Evolutionary conservation across 2,329 filamentous ascomycete genomes (phyloP).

Genomic region (Aurifilum marmelostoma): DNA sequence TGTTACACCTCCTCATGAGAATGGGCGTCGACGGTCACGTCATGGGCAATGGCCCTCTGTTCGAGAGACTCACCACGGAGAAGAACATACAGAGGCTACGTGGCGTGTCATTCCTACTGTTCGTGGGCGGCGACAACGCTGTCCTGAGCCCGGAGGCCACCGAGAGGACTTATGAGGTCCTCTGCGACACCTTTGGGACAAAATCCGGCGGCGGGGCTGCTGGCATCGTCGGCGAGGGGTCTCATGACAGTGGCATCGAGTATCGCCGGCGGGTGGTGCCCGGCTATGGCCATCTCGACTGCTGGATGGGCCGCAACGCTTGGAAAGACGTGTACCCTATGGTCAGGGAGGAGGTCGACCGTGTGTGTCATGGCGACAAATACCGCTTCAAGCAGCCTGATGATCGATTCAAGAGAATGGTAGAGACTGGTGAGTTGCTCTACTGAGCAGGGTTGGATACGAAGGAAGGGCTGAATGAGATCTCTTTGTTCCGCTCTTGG

Average conservation of each 20-base stretch:
- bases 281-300: slow-evolving; percentile 64
- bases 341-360: slow-evolving; percentile 57
- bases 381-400: slow-evolving; percentile 50
- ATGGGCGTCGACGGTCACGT: slow-evolving; percentile 56
- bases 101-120: slow-evolving; percentile 59
- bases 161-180: slow-evolving; percentile 54
- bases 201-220: slow-evolving; percentile 31
- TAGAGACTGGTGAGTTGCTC: slow-evolving; percentile 45
- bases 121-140: slow-evolving; percentile 59
- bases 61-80: slow-evolving; percentile 50
- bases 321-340: slow-evolving; percentile 64
- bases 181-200: slow-evolving; percentile 55
- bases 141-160: slow-evolving; percentile 59
- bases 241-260: slow-evolving; percentile 40
- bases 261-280: slow-evolving; percentile 58
- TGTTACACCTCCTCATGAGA: slow-evolving; percentile 59
- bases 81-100: slow-evolving; percentile 55
- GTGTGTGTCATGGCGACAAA: slow-evolving; percentile 48
- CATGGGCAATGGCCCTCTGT: slow-evolving; percentile 55
- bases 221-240: slow-evolving; percentile 27
- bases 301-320: slow-evolving; percentile 64
- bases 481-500: not conserved
- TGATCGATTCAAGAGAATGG: slow-evolving; percentile 48
- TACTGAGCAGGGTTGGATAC: slow-evolving; percentile 33
- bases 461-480: not conserved